Base-by-base conservation (phyloP, 805 yeast genomes). In the Nakazawaea ishiwadae region DNA sequence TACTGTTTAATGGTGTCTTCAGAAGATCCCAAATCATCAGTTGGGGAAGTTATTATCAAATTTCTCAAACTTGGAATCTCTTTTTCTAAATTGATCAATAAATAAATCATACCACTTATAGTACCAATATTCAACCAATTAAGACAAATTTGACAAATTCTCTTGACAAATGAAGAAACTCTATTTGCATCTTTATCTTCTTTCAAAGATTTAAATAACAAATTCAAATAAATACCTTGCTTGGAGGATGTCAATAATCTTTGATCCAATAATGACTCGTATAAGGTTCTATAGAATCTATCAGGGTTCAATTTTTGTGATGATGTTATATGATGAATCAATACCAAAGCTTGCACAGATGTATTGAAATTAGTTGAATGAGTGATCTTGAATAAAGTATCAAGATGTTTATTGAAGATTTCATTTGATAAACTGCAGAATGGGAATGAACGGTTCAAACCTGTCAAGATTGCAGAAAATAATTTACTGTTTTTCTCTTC, bases 381-480 rank as follows among this genome's bases (percentile, higher is more conserved):
- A 4, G 97, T 90, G 58, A 91, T 91, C 54, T 78, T 79, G 72
- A 84, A 93, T 43, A 93, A 66, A 0, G 95, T 82, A 55, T 87
- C 83, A 55, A 91, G 68, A 63, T 93, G 97, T 46, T 75, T 69
- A 49, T 79, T 77, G 55, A 82, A 87, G 5, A 77, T 75, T 21
- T 82, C 80, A 29, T 79, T 73, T 14, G 88, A 81, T 41, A 93
- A 68, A 48, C 79, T 73, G 2, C 96, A 80, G 59, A 86, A 93
- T 42, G 98, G 98, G 71, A 87, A 91, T 0, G 98, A 90, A 65
- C 99, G 84, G 60, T 93, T 93, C 44, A 93, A 75, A 51, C 99
- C 99, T 1, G 99, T 88, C 50, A 93, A 74, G 43, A 93, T 73
- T 12, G 96, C 96, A 21, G 96, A 81, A 52, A 91, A 87, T 51